Base-by-base conservation (phyloP, 805 yeast species). In the Debaryomyces hansenii region DNA sequence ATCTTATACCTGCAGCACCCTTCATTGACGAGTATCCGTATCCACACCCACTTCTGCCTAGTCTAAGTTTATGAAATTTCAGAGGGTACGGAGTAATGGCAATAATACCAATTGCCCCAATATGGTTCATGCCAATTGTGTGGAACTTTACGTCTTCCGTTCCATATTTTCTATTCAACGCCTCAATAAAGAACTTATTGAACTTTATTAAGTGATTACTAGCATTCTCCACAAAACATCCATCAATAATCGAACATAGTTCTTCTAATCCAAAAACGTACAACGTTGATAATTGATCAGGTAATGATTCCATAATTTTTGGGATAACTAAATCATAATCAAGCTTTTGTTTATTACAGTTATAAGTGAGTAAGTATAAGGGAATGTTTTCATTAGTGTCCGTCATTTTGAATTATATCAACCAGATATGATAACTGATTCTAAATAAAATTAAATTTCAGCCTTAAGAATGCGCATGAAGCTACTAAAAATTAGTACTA, bases 231-330 rank as follows among this genome's bases (percentile, higher is more conserved):
- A 67, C 58, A 40, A 76, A 72, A 2, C 82, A 70, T 2, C 84
- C 83, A 47, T 83, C 83, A 53, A 83, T 57, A 0, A 82, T 64
- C 2, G 82, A 60, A 41, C 84, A 74, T 9, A 85, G 54, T 58
- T 86, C 94, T 59, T 86, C 85, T 50, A 85, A 78, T 2, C 85
- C 90, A 60, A 84, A 80, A 0, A 77, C 85, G 44, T 77, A 75
- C 5, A 84, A 45, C 42, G 76, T 72, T 0, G 80, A 77, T 28
- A 66, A 57, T 4, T 56, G 53, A n/a, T 52, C 49, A 9, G 75
- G 70, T 29, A 67, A 53, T 18, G 60, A 48, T 9, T 49, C 44
- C 1, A 58, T 53, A 0, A 74, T 45, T 7, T 66, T 61, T 2
- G 64, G 54, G 1, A 56, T 38, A n/a, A 75, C 64, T 1, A 52